These are phyloP conservation scores for Melampsora americana DNA, from an alignment of 1,284 basidiomycete species.

Conservation along the genomic window DNA sequence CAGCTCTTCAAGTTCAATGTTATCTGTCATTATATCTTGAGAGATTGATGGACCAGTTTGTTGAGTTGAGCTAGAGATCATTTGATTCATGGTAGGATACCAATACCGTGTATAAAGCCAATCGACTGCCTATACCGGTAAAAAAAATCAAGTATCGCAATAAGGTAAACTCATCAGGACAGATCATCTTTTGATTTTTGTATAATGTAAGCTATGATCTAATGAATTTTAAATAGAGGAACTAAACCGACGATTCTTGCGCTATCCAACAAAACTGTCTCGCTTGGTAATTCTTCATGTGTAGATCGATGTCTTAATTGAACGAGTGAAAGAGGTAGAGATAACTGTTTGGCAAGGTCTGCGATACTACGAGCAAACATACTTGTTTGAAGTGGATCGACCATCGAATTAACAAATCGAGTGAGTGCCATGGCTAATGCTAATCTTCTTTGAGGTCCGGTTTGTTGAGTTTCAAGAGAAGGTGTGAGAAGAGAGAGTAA, in stretches of 20 bases:
- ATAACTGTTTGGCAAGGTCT: slow-evolving; percentile 78
- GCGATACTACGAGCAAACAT: slow-evolving; percentile 82
- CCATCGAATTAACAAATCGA: slow-evolving; percentile 68
- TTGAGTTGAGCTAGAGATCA: slow-evolving; percentile 7
- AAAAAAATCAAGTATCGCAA: not conserved
- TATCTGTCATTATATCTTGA: not conserved
- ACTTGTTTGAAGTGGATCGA: slow-evolving; percentile 83
- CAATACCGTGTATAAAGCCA: slow-evolving; percentile 33
- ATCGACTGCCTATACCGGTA: slow-evolving; percentile 13
- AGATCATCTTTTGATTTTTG: not conserved
- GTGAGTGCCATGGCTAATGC: slow-evolving; percentile 68
- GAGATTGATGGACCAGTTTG: not conserved
- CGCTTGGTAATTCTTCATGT: slow-evolving; percentile 87
- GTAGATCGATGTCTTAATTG: slow-evolving; percentile 90
- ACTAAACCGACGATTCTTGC: slow-evolving; percentile 55
- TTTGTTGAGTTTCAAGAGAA: not conserved
- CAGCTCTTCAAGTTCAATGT: not conserved
- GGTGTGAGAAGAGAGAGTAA: slow-evolving; percentile 66
- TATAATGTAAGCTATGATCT: no score
- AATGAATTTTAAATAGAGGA: not conserved
- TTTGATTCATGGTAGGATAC: not conserved
- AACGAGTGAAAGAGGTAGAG: slow-evolving; percentile 84
- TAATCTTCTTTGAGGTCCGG: slow-evolving; percentile 54
- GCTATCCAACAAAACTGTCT: slow-evolving; percentile 73
- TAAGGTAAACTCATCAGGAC: not conserved